Conservation (phyloP, 805 yeast genomes). For the Yarrowia deformans region DNA sequence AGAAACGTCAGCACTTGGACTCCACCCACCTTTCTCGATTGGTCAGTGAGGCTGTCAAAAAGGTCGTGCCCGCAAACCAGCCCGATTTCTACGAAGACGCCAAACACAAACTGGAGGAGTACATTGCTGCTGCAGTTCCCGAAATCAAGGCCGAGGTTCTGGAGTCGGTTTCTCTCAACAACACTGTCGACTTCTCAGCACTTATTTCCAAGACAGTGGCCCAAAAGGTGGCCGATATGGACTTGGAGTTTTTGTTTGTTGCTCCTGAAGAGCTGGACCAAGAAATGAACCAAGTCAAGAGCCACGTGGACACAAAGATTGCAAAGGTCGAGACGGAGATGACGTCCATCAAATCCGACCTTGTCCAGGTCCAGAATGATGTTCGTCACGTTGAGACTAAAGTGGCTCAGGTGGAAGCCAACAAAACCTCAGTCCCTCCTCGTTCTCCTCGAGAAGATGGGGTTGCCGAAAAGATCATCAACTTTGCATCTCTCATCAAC, state of each 20-base stretch:
- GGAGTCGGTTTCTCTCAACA: constrained; percentile 6
- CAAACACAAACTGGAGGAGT: constrained; percentile 9
- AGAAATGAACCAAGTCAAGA: not conserved
- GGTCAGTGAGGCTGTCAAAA: constrained; percentile 5
- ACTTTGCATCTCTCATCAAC: constrained; percentile 42
- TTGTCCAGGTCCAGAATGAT: not conserved
- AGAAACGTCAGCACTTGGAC: constrained; percentile 6
- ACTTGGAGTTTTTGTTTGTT: constrained; percentile 5
- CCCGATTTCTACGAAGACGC: constrained; percentile 11
- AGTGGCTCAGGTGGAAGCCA: constrained; percentile 25
- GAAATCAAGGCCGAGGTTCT: constrained; percentile 29
- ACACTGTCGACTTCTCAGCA: constrained; percentile 10
- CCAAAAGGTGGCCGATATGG: constrained; percentile 8
- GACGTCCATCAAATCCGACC: not conserved
- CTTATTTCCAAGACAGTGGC: constrained; percentile 8
- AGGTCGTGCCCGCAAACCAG: not conserved
- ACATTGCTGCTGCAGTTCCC: not conserved
- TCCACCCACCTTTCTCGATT: constrained; percentile 9
- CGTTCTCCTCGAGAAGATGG: not conserved
- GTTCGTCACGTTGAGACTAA: not conserved
- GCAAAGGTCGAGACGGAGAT: not conserved
- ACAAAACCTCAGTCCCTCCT: not conserved
- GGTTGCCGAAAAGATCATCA: constrained; percentile 37
- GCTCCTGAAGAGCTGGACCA: not conserved
- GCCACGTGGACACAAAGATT: not conserved